A percentile compares a stretch with the other conserved stretches of the same genome.
These are phyloP conservation scores for Coniella lustricola DNA, from an alignment of 2,329 filamentous ascomycete species.

Conservation along the genomic window DNA sequence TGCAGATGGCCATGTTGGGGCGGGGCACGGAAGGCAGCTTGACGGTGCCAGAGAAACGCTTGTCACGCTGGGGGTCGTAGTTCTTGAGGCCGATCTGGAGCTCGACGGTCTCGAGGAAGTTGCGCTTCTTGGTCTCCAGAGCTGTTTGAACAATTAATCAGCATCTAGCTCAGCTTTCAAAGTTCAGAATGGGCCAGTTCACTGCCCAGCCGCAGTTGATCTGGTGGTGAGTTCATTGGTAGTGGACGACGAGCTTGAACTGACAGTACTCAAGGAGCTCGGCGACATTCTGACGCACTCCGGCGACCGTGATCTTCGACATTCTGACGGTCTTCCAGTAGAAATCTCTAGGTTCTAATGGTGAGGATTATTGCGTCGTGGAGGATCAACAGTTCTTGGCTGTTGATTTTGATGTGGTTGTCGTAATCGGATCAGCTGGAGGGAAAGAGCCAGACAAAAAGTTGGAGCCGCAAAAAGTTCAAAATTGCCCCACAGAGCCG, in stretches of 20 bases:
- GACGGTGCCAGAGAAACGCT: slow-evolving; percentile 99
- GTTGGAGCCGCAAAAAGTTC: not conserved
- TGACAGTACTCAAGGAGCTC: slow-evolving; percentile 84
- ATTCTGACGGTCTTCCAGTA: slow-evolving; percentile 86
- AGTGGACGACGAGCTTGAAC: slow-evolving; percentile 19
- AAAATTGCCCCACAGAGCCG: not conserved
- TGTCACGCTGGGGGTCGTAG: slow-evolving; percentile 99
- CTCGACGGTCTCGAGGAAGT: slow-evolving; percentile 87
- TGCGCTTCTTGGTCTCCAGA: slow-evolving; percentile 86
- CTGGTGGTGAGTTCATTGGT: too few species aligned
- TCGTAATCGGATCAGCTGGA: slow-evolving; percentile 21
- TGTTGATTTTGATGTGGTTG: too few species aligned
- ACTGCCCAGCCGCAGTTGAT: too few species aligned
- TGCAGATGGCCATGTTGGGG: slow-evolving; percentile 84
- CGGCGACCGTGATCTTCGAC: slow-evolving; percentile 63
- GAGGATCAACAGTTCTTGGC: not conserved
- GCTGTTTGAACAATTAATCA: not conserved
- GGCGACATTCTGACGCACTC: slow-evolving; percentile 91
- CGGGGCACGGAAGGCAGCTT: slow-evolving; percentile 87
- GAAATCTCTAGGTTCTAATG: slow-evolving; percentile 60
- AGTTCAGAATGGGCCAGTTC: too few species aligned
- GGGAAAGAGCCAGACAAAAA: not conserved
- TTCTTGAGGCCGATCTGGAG: slow-evolving; percentile 43
- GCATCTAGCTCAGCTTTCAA: not conserved
- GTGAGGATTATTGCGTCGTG: slow-evolving; percentile 49